Evolutionary conservation across 2,329 filamentous ascomycete species (phyloP).

Genomic region (Zalaria sp.): DNA sequence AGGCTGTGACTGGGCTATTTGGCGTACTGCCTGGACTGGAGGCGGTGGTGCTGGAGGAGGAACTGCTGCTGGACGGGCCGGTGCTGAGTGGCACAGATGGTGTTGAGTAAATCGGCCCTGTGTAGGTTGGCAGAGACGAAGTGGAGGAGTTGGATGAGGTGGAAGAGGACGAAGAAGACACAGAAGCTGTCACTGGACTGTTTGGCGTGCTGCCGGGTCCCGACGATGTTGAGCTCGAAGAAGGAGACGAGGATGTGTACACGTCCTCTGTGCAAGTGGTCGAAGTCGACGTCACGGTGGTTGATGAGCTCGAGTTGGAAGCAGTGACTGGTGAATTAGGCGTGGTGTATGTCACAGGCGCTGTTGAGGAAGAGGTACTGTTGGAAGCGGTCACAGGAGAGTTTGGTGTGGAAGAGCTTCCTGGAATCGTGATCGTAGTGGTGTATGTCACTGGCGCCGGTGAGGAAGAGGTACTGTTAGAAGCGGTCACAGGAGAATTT

Average conservation of each 20-base stretch:
- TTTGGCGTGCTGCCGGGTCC: background rate
- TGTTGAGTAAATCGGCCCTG: background rate
- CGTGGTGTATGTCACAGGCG: background rate
- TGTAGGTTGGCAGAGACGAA: slow-evolving; percentile 7
- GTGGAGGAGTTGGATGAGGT: background rate
- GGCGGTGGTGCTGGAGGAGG: too few relatives aligned
- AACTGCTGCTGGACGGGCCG: too few relatives aligned
- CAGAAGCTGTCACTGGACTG: background rate
- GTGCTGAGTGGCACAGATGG: too few relatives aligned
- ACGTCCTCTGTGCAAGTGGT: background rate
- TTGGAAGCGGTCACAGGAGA: slow-evolving; percentile 9
- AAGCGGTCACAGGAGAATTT: slow-evolving; percentile 10
- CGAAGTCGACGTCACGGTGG: background rate
- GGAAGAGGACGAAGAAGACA: background rate
- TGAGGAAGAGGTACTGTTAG: slow-evolving; percentile 7
- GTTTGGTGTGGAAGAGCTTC: slow-evolving; percentile 19
- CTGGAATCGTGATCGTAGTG: slow-evolving; percentile 15
- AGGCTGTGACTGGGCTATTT: background rate
- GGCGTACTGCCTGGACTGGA: background rate
- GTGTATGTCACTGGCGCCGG: background rate
- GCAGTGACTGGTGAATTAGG: slow-evolving; percentile 1
- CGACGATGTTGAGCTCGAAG: background rate
- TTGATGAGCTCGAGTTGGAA: background rate
- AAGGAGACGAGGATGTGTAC: background rate
- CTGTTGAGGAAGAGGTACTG: slow-evolving; percentile 7